Evolutionary conservation across 495 filamentous ascomycete species (phyloP).

Genomic region (Tuber umbilicatum): DNA sequence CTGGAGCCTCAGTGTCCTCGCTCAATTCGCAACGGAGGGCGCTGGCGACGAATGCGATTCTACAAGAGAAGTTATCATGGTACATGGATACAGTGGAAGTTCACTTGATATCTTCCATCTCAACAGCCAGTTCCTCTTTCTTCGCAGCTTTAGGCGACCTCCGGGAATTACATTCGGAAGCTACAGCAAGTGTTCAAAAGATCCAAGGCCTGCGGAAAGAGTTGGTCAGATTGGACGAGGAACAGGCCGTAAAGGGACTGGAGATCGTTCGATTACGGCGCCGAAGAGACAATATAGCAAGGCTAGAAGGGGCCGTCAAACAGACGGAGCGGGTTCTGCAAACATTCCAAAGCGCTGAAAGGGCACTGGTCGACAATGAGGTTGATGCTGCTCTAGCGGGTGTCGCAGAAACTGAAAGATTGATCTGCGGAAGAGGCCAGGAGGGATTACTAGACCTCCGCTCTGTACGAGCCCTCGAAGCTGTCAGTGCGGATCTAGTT

Average conservation of each 20-base stretch:
- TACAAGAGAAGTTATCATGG: slow-evolving; percentile 99
- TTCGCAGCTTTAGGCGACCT: slow-evolving; percentile 91
- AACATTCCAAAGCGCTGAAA: slow-evolving; percentile 68
- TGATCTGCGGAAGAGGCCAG: slow-evolving; percentile 63
- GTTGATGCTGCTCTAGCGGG: slow-evolving; percentile 70
- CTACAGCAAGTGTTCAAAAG: slow-evolving; percentile 78
- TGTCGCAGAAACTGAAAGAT: slow-evolving; percentile 66
- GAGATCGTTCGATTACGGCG: slow-evolving; percentile 77
- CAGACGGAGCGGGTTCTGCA: slow-evolving; percentile 76
- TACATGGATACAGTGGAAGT: slow-evolving; percentile 99
- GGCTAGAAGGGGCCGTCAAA: slow-evolving; percentile 70
- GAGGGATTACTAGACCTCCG: slow-evolving; percentile 59
- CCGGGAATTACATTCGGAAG: slow-evolving; percentile 82
- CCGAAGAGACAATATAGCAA: slow-evolving; percentile 74
- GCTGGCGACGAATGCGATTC: slow-evolving; percentile 89
- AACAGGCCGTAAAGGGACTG: slow-evolving; percentile 80
- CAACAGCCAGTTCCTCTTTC: slow-evolving; percentile 88
- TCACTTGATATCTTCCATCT: slow-evolving; percentile 93
- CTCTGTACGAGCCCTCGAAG: slow-evolving; percentile 69
- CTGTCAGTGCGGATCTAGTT: slow-evolving; percentile 67
- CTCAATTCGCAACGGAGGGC: slow-evolving; percentile 61
- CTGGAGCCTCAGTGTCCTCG: slow-evolving; percentile 17
- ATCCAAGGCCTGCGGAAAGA: slow-evolving; percentile 78
- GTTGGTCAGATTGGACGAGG: slow-evolving; percentile 68
- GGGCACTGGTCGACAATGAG: slow-evolving; percentile 69